Evolutionary conservation across 306 rosid species (phyloP).

Genomic region (Malus sieversii): DNA sequence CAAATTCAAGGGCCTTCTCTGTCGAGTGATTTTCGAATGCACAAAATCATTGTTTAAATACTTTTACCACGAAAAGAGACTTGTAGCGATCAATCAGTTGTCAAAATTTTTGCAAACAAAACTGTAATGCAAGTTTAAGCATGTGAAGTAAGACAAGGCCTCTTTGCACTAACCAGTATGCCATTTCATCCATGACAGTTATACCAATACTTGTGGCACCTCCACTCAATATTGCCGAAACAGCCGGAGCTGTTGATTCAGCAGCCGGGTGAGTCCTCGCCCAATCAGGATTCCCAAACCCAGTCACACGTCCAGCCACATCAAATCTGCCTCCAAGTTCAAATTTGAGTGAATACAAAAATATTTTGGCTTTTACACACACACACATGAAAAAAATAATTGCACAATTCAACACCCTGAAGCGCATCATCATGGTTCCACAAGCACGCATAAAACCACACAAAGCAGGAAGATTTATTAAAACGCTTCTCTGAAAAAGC

Average conservation of each 20-base stretch:
- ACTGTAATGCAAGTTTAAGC: neutral
- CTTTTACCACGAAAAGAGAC: neutral
- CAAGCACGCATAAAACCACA: neutral
- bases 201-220: constrained; percentile 83
- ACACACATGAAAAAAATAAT: neutral
- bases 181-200: constrained; percentile 50
- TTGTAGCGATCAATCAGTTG: neutral
- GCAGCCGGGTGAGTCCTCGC: constrained; percentile 76
- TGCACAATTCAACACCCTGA: neutral
- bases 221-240: constrained; percentile 44
- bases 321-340: constrained; percentile 53
- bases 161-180: constrained; percentile 47
- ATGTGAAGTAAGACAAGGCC: neutral
- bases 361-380: neutral
- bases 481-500: too few relatives aligned
- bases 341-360: neutral
- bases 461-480: neutral
- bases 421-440: neutral
- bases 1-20: constrained; percentile 2
- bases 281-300: constrained; percentile 97
- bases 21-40: neutral
- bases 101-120: neutral
- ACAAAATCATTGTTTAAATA: neutral
- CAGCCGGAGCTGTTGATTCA: constrained; percentile 62
- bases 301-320: constrained; percentile 64